Base-by-base conservation (phyloP, 2,329 filamentous ascomycete genomes). In the Fusarium nematophilum region DNA sequence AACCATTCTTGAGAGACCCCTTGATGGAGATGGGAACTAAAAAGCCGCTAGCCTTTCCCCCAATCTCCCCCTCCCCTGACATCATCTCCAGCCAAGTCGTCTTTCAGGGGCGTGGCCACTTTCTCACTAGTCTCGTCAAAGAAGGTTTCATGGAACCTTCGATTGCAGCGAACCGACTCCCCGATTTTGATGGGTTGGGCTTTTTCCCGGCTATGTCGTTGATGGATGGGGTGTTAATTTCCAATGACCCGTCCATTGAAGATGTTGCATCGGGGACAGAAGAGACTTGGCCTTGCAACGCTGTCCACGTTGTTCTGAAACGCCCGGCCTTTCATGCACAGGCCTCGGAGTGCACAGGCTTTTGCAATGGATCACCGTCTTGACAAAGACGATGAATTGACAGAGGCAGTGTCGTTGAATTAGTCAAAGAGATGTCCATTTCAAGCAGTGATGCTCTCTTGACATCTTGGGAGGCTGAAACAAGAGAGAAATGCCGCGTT, bases 91-190 rank as follows among this genome's bases (percentile, higher is more conserved):
- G 60, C 55, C 56, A 53, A 61, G 50, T 60, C 60, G 4, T 21
- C 21, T 21, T 6, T 64, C 56, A 64, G 60, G 56, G 52, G 27
- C 14, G 21, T 25, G 43, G 30, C 30, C 18, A 33, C 43, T 34
- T 56, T 50, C 27, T 57, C 46, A 25, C 47, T 64, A 64, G 60
- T 39, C 30, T 30, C 42, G 42, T 31, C 29, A 54, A 65, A 63
- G 66, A 68, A 68, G 64, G 62, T 62, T 64, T 67, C 59, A 62
- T 68, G 54, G 66, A 69, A 69, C 44, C 59, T 68, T 68, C 64
- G 56, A 65, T 59, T 53, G 45, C 52, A 39, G 44, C 46, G 57
- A 27, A 37, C 57, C 29, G 34, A 18, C 43, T 57, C 39, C 34
- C 21, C 21, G 21, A 30, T 27, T 40, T 30, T 30, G 29, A n/a